A percentile compares a stretch with the other conserved stretches of the same genome.
Evolutionary conservation across 768 basidiomycete genomes (phyloP).

Genomic region (Bullera alba): DNA sequence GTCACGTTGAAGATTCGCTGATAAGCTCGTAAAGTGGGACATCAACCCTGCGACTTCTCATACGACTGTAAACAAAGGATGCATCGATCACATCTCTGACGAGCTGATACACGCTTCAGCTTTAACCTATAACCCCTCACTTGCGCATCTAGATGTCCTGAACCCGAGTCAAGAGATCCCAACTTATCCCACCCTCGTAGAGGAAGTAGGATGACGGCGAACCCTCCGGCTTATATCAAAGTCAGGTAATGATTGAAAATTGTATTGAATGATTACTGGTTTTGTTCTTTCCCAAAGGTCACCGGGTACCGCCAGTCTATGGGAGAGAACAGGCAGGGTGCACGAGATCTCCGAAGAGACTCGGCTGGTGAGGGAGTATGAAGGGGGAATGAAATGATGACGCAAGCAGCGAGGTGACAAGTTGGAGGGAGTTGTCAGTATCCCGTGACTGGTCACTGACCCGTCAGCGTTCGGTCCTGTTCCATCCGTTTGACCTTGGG

Average conservation of each 20-base stretch:
- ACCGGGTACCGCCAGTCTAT: neutral
- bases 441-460: too few species aligned
- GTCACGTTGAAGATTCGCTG: too few species aligned
- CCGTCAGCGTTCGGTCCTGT: too few species aligned
- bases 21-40: too few species aligned
- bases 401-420: too few species aligned
- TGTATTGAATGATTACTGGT: neutral
- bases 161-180: slow-evolving; percentile 1
- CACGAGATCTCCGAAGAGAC: neutral
- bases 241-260: neutral
- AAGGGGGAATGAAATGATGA: too few species aligned
- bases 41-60: too few species aligned
- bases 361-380: slow-evolving; percentile 3
- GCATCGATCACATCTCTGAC: too few species aligned
- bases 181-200: neutral
- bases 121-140: neutral
- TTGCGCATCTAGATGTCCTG: neutral
- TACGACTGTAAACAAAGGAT: too few species aligned
- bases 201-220: neutral
- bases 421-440: too few species aligned
- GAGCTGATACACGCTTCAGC: too few species aligned
- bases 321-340: neutral
- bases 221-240: slow-evolving; percentile 5
- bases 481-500: too few species aligned
- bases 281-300: neutral